These are phyloP conservation scores for Lumnitzera racemosa DNA, from an alignment of 345 rosid species.

Conservation along the genomic window DNA sequence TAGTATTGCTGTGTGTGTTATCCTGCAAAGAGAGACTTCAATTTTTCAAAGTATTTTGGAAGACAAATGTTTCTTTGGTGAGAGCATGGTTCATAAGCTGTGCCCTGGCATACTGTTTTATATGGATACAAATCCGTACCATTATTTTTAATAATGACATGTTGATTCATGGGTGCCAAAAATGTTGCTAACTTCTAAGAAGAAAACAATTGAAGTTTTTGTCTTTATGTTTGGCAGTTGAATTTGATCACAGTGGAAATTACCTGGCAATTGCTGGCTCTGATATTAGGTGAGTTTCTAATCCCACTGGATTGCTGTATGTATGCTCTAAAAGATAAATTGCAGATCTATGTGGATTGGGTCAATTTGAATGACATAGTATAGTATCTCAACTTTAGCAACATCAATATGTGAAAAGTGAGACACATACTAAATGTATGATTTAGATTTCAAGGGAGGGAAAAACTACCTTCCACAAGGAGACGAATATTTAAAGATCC, in stretches of 20 bases:
- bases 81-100: too few relatives aligned
- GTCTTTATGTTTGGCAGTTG: constrained; percentile 49
- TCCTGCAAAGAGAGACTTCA: not conserved
- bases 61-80: too few relatives aligned
- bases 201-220: too few relatives aligned
- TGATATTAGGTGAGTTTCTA: constrained; percentile 54
- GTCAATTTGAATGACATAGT: not conserved
- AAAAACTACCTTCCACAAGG: too few relatives aligned
- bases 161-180: too few relatives aligned
- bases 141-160: too few relatives aligned
- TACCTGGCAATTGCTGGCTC: constrained; percentile 85
- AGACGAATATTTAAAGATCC: too few relatives aligned
- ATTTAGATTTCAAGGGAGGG: too few relatives aligned
- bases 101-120: too few relatives aligned
- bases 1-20: not conserved
- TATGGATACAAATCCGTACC: too few relatives aligned
- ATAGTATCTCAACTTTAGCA: not conserved
- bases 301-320: not conserved
- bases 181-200: too few relatives aligned
- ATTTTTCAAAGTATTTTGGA: too few relatives aligned
- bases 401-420: not conserved
- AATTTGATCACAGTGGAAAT: constrained; percentile 82
- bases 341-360: not conserved
- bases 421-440: not conserved
- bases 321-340: not conserved